Conservation (phyloP, 305 asterid genomes). For the Solanum hybrid region DNA sequence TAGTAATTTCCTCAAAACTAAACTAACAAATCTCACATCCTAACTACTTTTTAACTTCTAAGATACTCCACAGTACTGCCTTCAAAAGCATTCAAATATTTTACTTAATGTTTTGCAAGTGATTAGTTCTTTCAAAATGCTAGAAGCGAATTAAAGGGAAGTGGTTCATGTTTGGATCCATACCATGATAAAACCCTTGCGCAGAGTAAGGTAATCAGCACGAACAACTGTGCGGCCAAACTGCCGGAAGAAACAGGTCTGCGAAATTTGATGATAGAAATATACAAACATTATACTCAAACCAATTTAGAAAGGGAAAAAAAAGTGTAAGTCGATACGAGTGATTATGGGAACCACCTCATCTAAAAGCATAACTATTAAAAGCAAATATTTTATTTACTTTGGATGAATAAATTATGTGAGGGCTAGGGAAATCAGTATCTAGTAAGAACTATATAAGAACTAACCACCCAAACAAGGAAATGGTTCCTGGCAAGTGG, state of each 20-base stretch:
- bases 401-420: not conserved
- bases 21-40: not conserved
- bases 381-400: not conserved
- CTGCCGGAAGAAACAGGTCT: conserved; percentile 95
- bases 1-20: not conserved
- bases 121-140: not conserved
- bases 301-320: not conserved
- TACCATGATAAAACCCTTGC: conserved; percentile 93
- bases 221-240: conserved; percentile 91
- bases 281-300: not conserved
- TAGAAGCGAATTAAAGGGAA: not conserved
- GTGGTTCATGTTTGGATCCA: not conserved
- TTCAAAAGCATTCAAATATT: not conserved
- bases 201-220: conserved; percentile 92
- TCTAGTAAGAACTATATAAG: not conserved
- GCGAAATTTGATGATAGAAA: conserved; percentile 6
- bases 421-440: not conserved
- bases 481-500: conserved; percentile 57
- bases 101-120: not conserved
- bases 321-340: not conserved
- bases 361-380: not conserved
- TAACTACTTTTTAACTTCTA: not conserved
- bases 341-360: not conserved
- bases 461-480: conserved; percentile 87
- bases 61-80: not conserved